Evolutionary conservation across 2,329 filamentous ascomycete species (phyloP), one percentile per base, ranked within the genome.

Genomic region (Colletotrichum truncatum): DNA sequence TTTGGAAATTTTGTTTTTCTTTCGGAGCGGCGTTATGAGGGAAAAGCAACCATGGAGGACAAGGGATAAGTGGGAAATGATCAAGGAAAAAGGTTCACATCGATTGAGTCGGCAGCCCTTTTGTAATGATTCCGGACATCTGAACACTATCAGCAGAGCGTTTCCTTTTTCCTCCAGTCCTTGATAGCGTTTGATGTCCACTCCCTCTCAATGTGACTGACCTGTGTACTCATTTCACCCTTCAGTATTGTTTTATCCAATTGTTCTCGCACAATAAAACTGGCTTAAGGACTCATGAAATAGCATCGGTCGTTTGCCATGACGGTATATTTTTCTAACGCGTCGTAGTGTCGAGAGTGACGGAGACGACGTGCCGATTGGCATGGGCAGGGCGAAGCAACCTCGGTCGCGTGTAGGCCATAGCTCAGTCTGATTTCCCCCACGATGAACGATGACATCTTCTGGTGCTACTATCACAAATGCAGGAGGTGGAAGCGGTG

Each of bases 391-490:
- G 62, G 43, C 49, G 43, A 39, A n/a, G 43, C 14, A 43, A 11
- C 25, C 18, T 41, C 34, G 36, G 34, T 41, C 23, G 23, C 23
- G n/a, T 18, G 34, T 36, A 52, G 38, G 21, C 36, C 51, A 54
- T n/a, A 36, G 49, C 26, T 34, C 28, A 18, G 48, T 16, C 30
- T 25, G 28, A 7, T 3, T 25, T 16, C 23, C n/a, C 54, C 41
- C 30, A 43, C 51, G n/a, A n/a, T n/a, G n/a, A n/a, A 39, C 45
- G 36, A 58, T 63, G 45, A 41, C 58, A 66, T 63, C 36, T 64
- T 32, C 23, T 34, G 43, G 45, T 26, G 45, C 41, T 58, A 23
- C 59, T 52, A 58, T 58, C 60, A 48, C 46, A 36, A 51, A 58
- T 52, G 59, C 38, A 58, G 43, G 59, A 64, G 41, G 49, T 43